These are phyloP conservation scores for Emmonsiellopsis sp. DNA, from an alignment of 2,329 filamentous ascomycete genomes.

Conservation along the genomic window DNA sequence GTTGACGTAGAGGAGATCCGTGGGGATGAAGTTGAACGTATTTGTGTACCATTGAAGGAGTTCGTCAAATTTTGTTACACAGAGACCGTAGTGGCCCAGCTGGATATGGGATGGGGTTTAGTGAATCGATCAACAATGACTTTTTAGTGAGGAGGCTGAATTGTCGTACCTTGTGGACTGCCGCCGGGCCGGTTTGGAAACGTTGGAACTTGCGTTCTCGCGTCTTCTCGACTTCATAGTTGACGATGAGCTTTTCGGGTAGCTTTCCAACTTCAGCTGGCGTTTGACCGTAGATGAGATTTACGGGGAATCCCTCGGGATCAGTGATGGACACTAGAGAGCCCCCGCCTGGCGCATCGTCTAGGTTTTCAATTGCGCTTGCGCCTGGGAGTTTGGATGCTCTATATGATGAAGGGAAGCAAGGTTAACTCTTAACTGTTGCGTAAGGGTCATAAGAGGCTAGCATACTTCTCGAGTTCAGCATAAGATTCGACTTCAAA, in stretches of 20 bases:
- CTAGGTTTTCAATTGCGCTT: slow-evolving; percentile 21
- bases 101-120: slow-evolving; percentile 1
- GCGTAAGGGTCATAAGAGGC: neutral
- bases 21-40: slow-evolving; percentile 23
- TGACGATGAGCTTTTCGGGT: slow-evolving; percentile 16
- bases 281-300: slow-evolving; percentile 30
- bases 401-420: neutral
- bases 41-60: slow-evolving; percentile 20
- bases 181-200: slow-evolving; percentile 20
- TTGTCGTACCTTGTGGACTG: slow-evolving; percentile 21
- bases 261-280: slow-evolving; percentile 13
- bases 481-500: slow-evolving; percentile 34
- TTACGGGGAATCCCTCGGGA: slow-evolving; percentile 30
- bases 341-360: slow-evolving; percentile 32
- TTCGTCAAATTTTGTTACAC: slow-evolving; percentile 17
- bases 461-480: slow-evolving; percentile 30
- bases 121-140: neutral
- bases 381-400: slow-evolving; percentile 19
- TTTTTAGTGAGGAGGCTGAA: neutral
- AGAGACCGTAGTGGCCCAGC: slow-evolving; percentile 23
- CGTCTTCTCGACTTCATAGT: slow-evolving; percentile 18
- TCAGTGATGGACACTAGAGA: slow-evolving; percentile 27
- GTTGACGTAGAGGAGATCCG: slow-evolving; percentile 18
- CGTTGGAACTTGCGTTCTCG: slow-evolving; percentile 21
- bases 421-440: neutral